Evolutionary conservation across 352 stramenopile genomes (phyloP), one percentile per base, ranked within the genome.

Genomic region (Aphanomyces stellatus): DNA sequence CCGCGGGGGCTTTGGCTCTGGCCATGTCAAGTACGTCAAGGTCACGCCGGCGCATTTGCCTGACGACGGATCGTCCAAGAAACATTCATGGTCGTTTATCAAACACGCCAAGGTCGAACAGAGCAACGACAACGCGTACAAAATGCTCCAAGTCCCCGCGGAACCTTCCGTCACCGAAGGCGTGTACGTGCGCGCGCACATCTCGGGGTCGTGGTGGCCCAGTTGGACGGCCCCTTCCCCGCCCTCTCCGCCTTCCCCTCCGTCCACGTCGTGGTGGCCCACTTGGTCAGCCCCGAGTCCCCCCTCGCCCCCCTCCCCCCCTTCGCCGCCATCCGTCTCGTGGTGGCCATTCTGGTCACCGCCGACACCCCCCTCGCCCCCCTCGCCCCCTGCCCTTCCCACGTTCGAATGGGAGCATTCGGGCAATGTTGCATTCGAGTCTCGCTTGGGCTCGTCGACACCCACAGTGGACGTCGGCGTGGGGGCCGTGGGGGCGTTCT

Each of bases 11-110:
- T 43, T 67, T 55, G 60, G 60, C 22, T 51, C 37, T 10, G 60
- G 60, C 4, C 41, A 43, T 33, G 57, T 67, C 34, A 51, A 67
- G 28, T 67, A 67, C 35, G 57, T 67, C 34, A 67, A 67, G 31
- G 30, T 15, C 10, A 67, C 60, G 22, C 60, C 60, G 3, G 40
- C 49, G 2, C 27, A 49, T 40, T 51, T 67, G 19, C 60, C 60
- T 8, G 13, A 57, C 1, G 49, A 57, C 11, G n/a, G n/a, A n/a
- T n/a, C n/a, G 42, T 27, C n/a, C 13, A 51, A 51, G 42, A 13
- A 24, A 13, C 49, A 57, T 11, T 3, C 1, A 13, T 37, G 15
- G 5, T 40, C 4, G 0, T 37, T 30, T 11, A 17, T 30, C 30
- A 57, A n/a, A 37, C 8, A 22, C 11, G 17, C 49, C 22, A 35